Base-by-base conservation (phyloP, 1,284 basidiomycete species). In the Tilletia horrida region DNA sequence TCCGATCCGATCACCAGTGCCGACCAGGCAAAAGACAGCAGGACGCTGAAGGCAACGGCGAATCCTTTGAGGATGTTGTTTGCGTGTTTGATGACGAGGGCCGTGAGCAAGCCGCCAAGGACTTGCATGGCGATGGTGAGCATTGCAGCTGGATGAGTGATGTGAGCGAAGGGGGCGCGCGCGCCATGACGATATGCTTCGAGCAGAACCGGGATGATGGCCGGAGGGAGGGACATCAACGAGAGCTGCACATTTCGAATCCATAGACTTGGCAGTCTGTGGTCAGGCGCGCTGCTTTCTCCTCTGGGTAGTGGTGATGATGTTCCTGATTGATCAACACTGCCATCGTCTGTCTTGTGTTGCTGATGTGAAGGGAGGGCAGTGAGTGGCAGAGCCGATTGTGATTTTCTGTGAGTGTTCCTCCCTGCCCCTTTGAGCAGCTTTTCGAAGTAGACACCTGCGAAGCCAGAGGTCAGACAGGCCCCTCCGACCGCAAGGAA, bases 371-470 rank as follows among this genome's bases (percentile, higher is more conserved):
- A 27, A 52, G 50, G 50, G 14, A 52, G 23, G 14, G 50, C 6
- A 11, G 35, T 40, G 11, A 40, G 35, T 40, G 35, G 35, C 35
- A 40, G 35, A 40, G 35, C 35, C 4, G 35, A 40, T 6, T n/a
- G n/a, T 27, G 50, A 6, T 14, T 52, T 52, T 40, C 35, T 40
- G 35, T 40, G 11, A 4, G 6, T 11, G 6, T 27, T 52, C 23
- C 21, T 23, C 3, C 50, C 50, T n/a, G 50, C 50, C 6, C 83
- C 89, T 84, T 97, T 97, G 79, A 97, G 86, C 23, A 97, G 92
- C 89, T 94, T 93, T 84, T 97, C 95, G 77, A 97, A 97, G 84
- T 97, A 97, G 31, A 97, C 95, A 14, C 95, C 94, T 0, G 95
- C 95, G n/a, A 97, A 88, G 43, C 95, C 95, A 0, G 93, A 96